Evolutionary conservation across 2,329 filamentous ascomycete species (phyloP).

Genomic region (Mycosphaerella sp.): DNA sequence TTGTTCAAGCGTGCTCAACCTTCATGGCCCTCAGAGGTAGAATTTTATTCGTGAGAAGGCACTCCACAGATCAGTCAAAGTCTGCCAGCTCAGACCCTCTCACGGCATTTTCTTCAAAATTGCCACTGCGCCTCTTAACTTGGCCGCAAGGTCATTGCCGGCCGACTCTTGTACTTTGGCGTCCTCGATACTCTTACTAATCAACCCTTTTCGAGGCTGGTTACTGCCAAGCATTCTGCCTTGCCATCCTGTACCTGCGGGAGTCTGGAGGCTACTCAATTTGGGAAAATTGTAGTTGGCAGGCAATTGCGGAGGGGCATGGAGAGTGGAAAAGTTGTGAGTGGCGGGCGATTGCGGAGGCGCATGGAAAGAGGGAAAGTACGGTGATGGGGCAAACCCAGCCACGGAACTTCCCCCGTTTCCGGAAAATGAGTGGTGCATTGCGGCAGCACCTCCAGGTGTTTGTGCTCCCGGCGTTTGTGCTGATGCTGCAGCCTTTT

Average conservation of each 20-base stretch:
- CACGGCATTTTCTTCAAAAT: neutral
- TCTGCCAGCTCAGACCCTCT: too few relatives aligned
- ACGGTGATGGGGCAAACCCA: neutral
- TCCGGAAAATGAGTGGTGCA: neutral
- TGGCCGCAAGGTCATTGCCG: neutral
- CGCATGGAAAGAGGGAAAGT: neutral
- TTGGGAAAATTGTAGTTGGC: neutral
- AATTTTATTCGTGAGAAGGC: too few relatives aligned
- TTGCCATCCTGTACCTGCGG: neutral
- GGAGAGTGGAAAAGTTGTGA: neutral
- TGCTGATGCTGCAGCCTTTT: neutral
- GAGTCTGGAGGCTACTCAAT: neutral
- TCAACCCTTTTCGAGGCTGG: neutral
- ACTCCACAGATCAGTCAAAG: too few relatives aligned
- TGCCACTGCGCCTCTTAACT: neutral
- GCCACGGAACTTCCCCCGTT: neutral
- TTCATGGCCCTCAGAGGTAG: too few relatives aligned
- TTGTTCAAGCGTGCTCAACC: too few relatives aligned
- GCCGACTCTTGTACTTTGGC: neutral
- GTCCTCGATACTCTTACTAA: neutral
- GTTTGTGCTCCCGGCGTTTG: neutral
- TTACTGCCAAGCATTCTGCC: neutral
- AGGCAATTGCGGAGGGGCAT: too few relatives aligned
- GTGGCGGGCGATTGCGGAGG: too few relatives aligned
- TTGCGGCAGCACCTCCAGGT: too few relatives aligned